phyloP scores from a whole-genome alignment of 2,329 filamentous ascomycete species.

The Rhynchosporium graminicola region DNA sequence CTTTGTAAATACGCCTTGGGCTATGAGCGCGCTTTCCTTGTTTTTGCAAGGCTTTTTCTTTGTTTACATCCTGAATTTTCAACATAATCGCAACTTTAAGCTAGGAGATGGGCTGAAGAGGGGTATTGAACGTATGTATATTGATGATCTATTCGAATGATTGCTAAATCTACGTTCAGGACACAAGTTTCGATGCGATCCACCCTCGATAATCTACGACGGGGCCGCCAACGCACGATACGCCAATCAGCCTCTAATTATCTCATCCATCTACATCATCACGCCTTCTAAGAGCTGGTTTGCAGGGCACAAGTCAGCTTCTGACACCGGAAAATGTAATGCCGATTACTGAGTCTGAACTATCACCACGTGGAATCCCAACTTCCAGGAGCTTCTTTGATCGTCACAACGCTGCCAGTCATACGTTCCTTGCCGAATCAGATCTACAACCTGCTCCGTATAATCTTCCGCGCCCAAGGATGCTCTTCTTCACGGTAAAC shows the following conservation, averaged over 20 bases:
- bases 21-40: too few species aligned
- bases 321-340: too few species aligned
- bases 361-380: neutral
- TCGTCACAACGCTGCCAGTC: neutral
- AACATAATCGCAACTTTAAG: neutral
- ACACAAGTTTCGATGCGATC: too few species aligned
- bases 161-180: too few species aligned
- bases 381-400: neutral
- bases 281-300: too few species aligned
- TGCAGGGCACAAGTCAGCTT: too few species aligned
- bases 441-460: constrained; percentile 6
- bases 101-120: neutral
- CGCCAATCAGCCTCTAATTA: neutral
- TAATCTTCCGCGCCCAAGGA: constrained; percentile 13
- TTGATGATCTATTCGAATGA: too few species aligned
- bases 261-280: too few species aligned
- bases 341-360: neutral
- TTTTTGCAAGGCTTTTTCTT: neutral
- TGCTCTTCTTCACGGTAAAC: constrained; percentile 13
- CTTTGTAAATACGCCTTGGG: too few species aligned
- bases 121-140: too few species aligned
- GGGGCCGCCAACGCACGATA: too few species aligned
- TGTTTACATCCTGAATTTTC: neutral
- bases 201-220: too few species aligned
- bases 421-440: neutral